phyloP scores from a whole-genome alignment of 2,329 filamentous ascomycete species.

The Ceratocystis eucalypticola region DNA sequence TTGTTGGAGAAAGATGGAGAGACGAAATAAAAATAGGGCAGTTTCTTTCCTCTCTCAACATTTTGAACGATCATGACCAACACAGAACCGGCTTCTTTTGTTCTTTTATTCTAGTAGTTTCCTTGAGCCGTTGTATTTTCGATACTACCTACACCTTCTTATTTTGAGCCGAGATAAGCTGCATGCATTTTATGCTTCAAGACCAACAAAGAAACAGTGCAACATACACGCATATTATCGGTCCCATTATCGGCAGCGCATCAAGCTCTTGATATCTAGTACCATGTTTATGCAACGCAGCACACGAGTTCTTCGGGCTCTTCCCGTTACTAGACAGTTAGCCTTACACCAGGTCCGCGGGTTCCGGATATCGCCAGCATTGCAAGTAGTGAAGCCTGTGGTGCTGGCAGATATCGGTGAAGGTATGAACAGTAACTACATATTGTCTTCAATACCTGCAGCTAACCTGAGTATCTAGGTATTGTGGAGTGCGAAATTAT shows the following conservation, averaged over 20 bases:
- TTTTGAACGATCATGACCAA: neutral
- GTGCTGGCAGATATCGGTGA: constrained; percentile 76
- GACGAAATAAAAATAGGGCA: neutral
- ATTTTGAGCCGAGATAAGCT: neutral
- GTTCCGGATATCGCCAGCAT: constrained; percentile 25
- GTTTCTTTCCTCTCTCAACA: neutral
- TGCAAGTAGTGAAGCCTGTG: constrained; percentile 60
- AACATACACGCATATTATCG: neutral
- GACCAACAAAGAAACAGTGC: neutral
- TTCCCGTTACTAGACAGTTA: neutral
- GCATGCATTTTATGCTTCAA: neutral
- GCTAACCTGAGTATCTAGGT: constrained; percentile 37
- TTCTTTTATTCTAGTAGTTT: neutral
- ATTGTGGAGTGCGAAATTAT: constrained; percentile 98
- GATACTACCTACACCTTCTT: neutral
- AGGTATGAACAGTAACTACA: constrained; percentile 36
- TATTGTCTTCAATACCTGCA: neutral
- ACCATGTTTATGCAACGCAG: constrained; percentile 43
- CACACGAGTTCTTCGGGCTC: constrained; percentile 33
- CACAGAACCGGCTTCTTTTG: neutral
- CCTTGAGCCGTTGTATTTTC: neutral
- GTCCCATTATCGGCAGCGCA: neutral
- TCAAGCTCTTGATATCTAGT: neutral
- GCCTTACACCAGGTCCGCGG: neutral
- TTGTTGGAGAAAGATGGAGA: constrained; percentile 6